Evolutionary conservation across 495 filamentous ascomycete species (phyloP).

Genomic region (Aspergillus hancockii): DNA sequence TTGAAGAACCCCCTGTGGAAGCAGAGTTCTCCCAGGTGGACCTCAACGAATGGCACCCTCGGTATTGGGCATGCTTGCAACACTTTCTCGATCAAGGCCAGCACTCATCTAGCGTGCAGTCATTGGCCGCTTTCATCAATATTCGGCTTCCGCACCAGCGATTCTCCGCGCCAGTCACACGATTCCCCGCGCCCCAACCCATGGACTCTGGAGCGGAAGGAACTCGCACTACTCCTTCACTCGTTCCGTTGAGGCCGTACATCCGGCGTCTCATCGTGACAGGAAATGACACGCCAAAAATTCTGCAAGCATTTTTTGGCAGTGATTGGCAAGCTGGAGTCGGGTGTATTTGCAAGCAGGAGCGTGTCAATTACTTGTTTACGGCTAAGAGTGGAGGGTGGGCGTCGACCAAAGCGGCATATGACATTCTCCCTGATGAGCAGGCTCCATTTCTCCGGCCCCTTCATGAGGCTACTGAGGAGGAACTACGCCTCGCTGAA

Average conservation of each 20-base stretch:
- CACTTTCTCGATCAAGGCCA: conserved; percentile 90
- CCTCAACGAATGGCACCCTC: conserved; percentile 86
- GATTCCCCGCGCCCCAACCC: conserved; percentile 18
- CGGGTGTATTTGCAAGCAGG: conserved; percentile 76
- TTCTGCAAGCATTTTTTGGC: conserved; percentile 89
- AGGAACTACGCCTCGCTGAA: conserved; percentile 81
- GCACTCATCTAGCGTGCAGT: conserved; percentile 74
- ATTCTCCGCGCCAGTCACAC: conserved; percentile 18
- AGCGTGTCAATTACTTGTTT: conserved; percentile 90
- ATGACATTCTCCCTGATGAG: conserved; percentile 80
- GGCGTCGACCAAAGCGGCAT: conserved; percentile 80
- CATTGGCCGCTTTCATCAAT: conserved; percentile 90
- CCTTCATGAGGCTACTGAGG: conserved; percentile 67
- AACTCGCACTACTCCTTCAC: conserved; percentile 31
- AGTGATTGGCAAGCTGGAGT: conserved; percentile 78
- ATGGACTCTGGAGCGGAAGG: neutral
- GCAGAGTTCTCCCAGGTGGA: conserved; percentile 53
- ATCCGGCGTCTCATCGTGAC: conserved; percentile 89
- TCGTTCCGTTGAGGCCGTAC: conserved; percentile 78
- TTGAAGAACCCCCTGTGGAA: conserved; percentile 20
- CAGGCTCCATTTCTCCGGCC: conserved; percentile 81
- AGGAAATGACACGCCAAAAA: conserved; percentile 73
- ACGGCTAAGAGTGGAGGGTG: conserved; percentile 93
- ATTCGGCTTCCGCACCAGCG: conserved; percentile 55
- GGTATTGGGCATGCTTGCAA: conserved; percentile 80